Evolutionary conservation across 257 asterid genomes (phyloP), one percentile per base, ranked within the genome.

Genomic region (Capsicum chinense): DNA sequence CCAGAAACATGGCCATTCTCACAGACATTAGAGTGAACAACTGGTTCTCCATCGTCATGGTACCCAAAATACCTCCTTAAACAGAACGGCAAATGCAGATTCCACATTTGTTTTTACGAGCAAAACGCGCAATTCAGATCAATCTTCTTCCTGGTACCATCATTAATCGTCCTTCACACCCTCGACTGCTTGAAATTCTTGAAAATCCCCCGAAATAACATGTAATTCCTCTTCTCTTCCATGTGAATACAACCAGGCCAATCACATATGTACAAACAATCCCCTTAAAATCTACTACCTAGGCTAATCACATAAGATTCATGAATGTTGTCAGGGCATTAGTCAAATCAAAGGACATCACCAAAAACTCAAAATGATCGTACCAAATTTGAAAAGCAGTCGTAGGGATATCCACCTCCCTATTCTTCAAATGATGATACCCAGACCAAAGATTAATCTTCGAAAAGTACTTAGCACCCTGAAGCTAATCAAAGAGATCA

Each of bases 1-100:
- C 99, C 99, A 0, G 98, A 92, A 85, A 95, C 97, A 86, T 94
- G 98, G 5, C 99, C 99, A 74, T 92, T 95, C 87, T 94, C 97
- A 69, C 99, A 95, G 13, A 94, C 99, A 64, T 90, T 94, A 26
- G 98, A 98, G 59, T 98, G 90, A 82, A 95, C 98, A 7, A 91
- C 97, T 0, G 98, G 97, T 88, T 95, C 99, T 0, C 99, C 99
- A 44, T 95, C 97, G 1, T 94, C 97, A 17, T 95, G 99, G 89
- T 83, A 92, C 47, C 97, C 99, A 26, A 94, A 95, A 83, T 92
- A 91, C 84, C 98, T 87, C 91, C 99, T 87, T 89, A 95, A 83
- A 68, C 98, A 95, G 83, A 95, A 95, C 9, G 98, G 90, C 1
- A 98, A 94, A 88, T 92, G 95, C 92, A 95, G 50, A 86, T 95